Evolutionary conservation across 192 early-diverging fungal species (phyloP).

Genomic region (Linnemannia zychae): DNA sequence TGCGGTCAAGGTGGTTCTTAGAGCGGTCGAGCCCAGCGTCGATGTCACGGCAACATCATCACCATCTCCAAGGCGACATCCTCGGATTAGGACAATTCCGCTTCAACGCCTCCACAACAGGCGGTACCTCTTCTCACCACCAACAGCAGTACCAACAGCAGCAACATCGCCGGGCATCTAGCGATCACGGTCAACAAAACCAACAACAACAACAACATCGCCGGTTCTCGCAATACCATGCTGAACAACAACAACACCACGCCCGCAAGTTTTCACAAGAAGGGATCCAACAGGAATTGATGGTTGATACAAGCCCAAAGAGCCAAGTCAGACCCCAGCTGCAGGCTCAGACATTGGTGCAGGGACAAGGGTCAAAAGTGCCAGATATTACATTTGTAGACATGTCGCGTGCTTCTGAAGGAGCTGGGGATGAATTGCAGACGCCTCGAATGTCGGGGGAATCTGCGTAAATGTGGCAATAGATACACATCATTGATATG

Average conservation of each 20-base stretch:
- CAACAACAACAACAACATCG: conserved; percentile 10
- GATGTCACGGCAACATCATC: neutral
- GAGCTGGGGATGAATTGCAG: neutral
- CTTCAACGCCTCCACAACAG: neutral
- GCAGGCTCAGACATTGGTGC: neutral
- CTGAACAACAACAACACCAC: conserved; percentile 34
- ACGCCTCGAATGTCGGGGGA: conserved; percentile 14
- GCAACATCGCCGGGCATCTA: neutral
- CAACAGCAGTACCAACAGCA: neutral
- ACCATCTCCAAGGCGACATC: neutral
- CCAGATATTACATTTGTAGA: conserved; percentile 25
- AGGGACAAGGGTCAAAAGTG: neutral
- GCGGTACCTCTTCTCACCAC: neutral
- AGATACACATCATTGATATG: no score
- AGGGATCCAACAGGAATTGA: neutral
- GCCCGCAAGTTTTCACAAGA: conserved; percentile 29
- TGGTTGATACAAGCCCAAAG: neutral
- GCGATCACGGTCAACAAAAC: neutral
- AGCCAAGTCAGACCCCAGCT: neutral
- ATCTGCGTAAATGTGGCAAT: conserved; percentile 6
- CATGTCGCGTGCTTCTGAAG: neutral
- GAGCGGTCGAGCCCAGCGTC: neutral
- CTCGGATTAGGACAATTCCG: conserved; percentile 9
- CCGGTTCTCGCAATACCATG: conserved; percentile 24
- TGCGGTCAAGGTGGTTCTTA: conserved; percentile 33